phyloP scores from a whole-genome alignment of 2,329 filamentous ascomycete genomes.

The Cytospora paraplurivora region DNA sequence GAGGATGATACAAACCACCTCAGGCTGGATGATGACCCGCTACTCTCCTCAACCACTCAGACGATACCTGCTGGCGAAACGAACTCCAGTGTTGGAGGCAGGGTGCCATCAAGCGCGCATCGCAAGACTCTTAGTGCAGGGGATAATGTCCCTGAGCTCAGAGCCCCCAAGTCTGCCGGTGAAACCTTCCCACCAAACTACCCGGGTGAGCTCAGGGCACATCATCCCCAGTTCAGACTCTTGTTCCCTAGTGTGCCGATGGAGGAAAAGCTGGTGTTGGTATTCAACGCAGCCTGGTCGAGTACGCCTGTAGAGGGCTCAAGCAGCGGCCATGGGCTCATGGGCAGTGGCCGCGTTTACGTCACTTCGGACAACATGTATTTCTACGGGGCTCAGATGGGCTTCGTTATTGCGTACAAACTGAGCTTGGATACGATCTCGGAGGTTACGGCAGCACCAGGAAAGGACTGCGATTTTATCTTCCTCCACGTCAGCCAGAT shows the following conservation, averaged over 20 bases:
- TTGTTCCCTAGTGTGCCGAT: constrained; percentile 80
- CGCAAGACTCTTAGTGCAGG: constrained; percentile 38
- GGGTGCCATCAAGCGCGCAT: constrained; percentile 24
- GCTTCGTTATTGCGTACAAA: constrained; percentile 80
- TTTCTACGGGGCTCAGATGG: constrained; percentile 95
- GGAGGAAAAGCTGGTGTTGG: constrained; percentile 82
- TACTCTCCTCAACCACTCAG: constrained; percentile 41
- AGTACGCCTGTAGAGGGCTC: constrained; percentile 52
- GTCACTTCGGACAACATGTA: constrained; percentile 87
- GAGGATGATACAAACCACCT: constrained; percentile 32
- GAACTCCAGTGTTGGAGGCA: constrained; percentile 29
- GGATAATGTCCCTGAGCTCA: constrained; percentile 28
- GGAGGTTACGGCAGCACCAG: constrained; percentile 87
- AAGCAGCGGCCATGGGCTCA: constrained; percentile 54
- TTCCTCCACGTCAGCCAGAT: constrained; percentile 76
- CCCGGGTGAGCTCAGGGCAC: constrained; percentile 76
- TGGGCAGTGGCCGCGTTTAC: constrained; percentile 74
- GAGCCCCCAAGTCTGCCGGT: constrained; percentile 37
- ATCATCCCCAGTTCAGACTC: constrained; percentile 91
- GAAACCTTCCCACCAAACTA: constrained; percentile 74
- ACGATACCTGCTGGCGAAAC: constrained; percentile 35
- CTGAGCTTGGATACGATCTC: constrained; percentile 75
- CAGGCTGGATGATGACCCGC: constrained; percentile 39
- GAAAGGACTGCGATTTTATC: constrained; percentile 89
- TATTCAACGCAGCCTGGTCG: constrained; percentile 88